Percentiles rank a stretch among this genome's conserved stretches.
phyloP scores from a whole-genome alignment of 148 eudicot genomes.

The Amaranthus palmeri region DNA sequence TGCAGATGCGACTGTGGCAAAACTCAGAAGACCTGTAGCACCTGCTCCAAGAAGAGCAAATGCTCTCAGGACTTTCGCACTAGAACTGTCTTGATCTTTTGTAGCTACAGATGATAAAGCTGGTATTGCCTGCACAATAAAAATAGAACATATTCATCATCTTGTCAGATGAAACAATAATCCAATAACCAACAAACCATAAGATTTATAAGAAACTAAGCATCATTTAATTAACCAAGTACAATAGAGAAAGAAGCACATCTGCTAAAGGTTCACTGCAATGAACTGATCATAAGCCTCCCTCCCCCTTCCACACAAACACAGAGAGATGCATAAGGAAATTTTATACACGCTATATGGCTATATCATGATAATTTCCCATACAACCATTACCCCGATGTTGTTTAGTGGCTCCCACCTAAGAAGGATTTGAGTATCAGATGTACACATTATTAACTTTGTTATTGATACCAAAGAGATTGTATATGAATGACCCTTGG shows the following conservation, averaged over 20 bases:
- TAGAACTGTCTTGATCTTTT: slow-evolving; percentile 52
- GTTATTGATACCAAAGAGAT: too few species aligned
- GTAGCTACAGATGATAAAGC: slow-evolving; percentile 51
- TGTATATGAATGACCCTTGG: too few species aligned
- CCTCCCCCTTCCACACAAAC: too few species aligned
- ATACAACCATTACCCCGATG: too few species aligned
- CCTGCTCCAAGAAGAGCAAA: slow-evolving; percentile 76
- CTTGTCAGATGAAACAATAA: neutral
- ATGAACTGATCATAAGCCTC: neutral
- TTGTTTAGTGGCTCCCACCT: too few species aligned
- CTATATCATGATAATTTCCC: too few species aligned
- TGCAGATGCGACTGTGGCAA: slow-evolving; percentile 55
- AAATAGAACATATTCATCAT: neutral
- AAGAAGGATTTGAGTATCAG: too few species aligned
- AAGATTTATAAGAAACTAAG: neutral
- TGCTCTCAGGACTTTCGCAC: slow-evolving; percentile 43
- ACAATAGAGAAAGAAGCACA: neutral
- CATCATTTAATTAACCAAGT: neutral
- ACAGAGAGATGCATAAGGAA: too few species aligned
- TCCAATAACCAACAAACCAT: neutral
- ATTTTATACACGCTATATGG: too few species aligned
- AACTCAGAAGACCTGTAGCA: slow-evolving; percentile 59
- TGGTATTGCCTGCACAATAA: slow-evolving; percentile 56
- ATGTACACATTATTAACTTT: too few species aligned
- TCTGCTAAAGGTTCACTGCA: neutral